Evolutionary conservation across 192 early-diverging fungal species (phyloP).

Genomic region (Helicostylum pulchrum): DNA sequence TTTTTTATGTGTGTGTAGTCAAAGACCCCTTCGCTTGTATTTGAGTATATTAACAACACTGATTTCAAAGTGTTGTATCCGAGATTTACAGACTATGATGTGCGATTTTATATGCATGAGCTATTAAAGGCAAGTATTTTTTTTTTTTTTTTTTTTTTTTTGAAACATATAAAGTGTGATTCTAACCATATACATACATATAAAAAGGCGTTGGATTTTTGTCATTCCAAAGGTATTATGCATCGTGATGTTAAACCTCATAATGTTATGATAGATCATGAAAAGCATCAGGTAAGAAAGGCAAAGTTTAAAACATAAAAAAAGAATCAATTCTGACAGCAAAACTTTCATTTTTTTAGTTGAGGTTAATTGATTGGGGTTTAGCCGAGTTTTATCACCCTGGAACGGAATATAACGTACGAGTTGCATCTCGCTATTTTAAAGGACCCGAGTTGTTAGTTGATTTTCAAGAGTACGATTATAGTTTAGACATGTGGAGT

Average conservation of each 20-base stretch:
- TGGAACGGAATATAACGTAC: slow-evolving; percentile 94
- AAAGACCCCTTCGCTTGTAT: slow-evolving; percentile 94
- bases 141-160: not conserved
- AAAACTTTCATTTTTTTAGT: slow-evolving; percentile 36
- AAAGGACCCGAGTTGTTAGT: slow-evolving; percentile 98
- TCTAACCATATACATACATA: not conserved
- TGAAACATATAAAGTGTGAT: not conserved
- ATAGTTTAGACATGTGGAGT: slow-evolving; percentile 99
- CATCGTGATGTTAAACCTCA: slow-evolving; percentile 99
- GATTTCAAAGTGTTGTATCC: slow-evolving; percentile 98
- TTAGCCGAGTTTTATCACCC: slow-evolving; percentile 99
- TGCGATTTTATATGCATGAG: slow-evolving; percentile 96
- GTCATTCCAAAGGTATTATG: slow-evolving; percentile 98
- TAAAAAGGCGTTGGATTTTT: slow-evolving; percentile 88
- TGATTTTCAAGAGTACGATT: slow-evolving; percentile 98
- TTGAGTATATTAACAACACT: slow-evolving; percentile 96
- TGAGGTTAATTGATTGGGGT: slow-evolving; percentile 98
- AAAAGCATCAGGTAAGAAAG: slow-evolving; percentile 70
- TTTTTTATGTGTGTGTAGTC: slow-evolving; percentile 48
- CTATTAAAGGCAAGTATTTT: slow-evolving; percentile 75
- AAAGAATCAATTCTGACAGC: not conserved
- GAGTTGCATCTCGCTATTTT: slow-evolving; percentile 98
- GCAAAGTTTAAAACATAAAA: no score
- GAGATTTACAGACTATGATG: slow-evolving; percentile 90
- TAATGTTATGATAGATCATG: slow-evolving; percentile 99